A percentile compares a stretch with the other conserved stretches of the same genome.
phyloP scores from a whole-genome alignment of 2,329 filamentous ascomycete species.

The Aspergillus ibericus region DNA sequence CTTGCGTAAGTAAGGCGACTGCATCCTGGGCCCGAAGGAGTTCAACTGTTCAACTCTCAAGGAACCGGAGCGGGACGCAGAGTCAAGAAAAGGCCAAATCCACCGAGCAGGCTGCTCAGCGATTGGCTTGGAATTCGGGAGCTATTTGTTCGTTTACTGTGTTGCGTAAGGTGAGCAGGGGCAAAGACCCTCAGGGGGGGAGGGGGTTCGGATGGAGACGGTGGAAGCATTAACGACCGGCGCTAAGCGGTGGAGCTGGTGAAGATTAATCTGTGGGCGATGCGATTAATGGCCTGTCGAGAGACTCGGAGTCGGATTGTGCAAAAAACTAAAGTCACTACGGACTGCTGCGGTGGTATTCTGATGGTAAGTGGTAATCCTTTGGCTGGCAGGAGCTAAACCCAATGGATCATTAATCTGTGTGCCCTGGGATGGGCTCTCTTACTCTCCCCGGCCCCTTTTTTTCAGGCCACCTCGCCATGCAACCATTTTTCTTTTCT shows the following conservation, averaged over 20 bases:
- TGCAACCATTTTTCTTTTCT: neutral
- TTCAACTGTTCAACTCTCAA: neutral
- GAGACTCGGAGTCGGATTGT: neutral
- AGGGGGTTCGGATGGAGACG: neutral
- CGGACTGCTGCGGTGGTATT: neutral
- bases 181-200: slow-evolving; percentile 5
- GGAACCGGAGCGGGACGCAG: slow-evolving; percentile 7
- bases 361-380: neutral
- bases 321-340: neutral
- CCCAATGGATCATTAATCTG: neutral
- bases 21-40: slow-evolving; percentile 1
- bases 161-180: slow-evolving; percentile 1
- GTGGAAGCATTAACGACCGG: slow-evolving; percentile 6
- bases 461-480: slow-evolving; percentile 11
- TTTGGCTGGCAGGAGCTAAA: neutral
- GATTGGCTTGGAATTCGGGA: slow-evolving; percentile 4
- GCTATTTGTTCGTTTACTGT: slow-evolving; percentile 4
- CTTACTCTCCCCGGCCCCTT: slow-evolving; percentile 8
- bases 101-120: neutral
- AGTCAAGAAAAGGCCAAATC: slow-evolving; percentile 2
- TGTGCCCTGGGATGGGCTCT: neutral
- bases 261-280: slow-evolving; percentile 12
- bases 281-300: neutral
- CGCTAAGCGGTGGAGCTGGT: slow-evolving; percentile 12
- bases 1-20: slow-evolving; percentile 4